Evolutionary conservation across 192 early-diverging fungal genomes (phyloP), one percentile per base, ranked within the genome.

Genomic region (Coemansia sp.): DNA sequence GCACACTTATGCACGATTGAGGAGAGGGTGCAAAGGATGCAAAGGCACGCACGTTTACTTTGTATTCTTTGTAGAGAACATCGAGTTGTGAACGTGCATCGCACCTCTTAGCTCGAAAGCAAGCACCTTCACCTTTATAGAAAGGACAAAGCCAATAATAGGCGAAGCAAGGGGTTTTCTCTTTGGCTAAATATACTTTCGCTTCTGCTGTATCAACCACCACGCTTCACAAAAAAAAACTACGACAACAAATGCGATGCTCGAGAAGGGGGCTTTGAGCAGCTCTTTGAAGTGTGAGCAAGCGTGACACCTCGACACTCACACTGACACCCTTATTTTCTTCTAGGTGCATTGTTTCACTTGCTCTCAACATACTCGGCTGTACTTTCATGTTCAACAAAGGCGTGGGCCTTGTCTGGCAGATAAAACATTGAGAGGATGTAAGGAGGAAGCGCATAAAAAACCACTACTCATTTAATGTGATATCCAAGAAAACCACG

Each of bases 21-120:
- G 47, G 47, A 24, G 47, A 50, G 55, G 55, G 55, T 6, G 15
- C 29, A 58, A 58, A 58, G 55, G 55, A 31, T 5, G 15, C 31
- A 58, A 58, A 58, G 55, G 55, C 31, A 16, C 55, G 31, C 55
- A 34, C 24, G 31, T 58, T 58, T 58, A 16, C 55, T 58, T 58
- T 58, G 55, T 18, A 34, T 2, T 16, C 55, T 58, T 58, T 58
- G 55, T 58, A 33, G 31, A 58, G 15, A 58, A 15, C 15, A 34
- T 13, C 31, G 55, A 58, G 55, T 7, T 31, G 55, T 34, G 55
- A 58, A 58, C 55, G 55, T 58, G 55, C 31, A 18, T 33, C 7
- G 55, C 31, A 16, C 27, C 29, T 58, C 27, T 58, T 58, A 7
- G 13, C 31, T 58, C 31, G 55, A 58, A 57, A 57, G 53, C 11